Evolutionary conservation across 2,329 filamentous ascomycete genomes (phyloP).

Genomic region (Macrophomina pseudophaseolina): DNA sequence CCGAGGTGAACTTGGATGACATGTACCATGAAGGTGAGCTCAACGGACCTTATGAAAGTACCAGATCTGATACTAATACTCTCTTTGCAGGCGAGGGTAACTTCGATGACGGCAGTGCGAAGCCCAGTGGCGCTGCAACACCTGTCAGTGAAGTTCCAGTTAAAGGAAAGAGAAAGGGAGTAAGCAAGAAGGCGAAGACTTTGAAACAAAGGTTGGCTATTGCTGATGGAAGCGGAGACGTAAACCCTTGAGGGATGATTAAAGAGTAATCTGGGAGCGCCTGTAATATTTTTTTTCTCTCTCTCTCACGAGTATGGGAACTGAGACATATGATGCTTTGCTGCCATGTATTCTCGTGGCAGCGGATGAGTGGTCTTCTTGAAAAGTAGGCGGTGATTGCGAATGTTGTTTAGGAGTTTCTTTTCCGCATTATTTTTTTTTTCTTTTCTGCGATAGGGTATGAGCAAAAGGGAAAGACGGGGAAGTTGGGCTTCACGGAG

Average conservation of each 20-base stretch:
- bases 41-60: not conserved
- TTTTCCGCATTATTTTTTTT: no score
- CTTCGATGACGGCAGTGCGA: constrained; percentile 85
- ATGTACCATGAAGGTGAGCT: constrained; percentile 98
- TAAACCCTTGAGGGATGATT: constrained; percentile 9
- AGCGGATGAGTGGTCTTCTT: no score
- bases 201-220: constrained; percentile 56
- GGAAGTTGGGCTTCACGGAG: no score
- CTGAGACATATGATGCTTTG: not conserved
- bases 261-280: not conserved
- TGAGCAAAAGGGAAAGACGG: no score
- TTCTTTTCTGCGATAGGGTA: no score
- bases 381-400: no score
- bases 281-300: constrained; percentile 10
- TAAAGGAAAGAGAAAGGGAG: constrained; percentile 62
- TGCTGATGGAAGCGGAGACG: constrained; percentile 45
- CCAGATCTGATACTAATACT: constrained; percentile 32
- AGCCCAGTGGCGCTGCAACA: constrained; percentile 84
- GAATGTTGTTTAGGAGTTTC: no score
- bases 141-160: constrained; percentile 60
- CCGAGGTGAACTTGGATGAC: constrained; percentile 78
- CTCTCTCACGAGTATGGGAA: not conserved
- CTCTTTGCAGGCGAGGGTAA: constrained; percentile 79
- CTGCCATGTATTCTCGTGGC: no score
- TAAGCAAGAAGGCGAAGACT: constrained; percentile 59